Base-by-base conservation (phyloP, 306 rosid species). In the Acmispon strigosus region DNA sequence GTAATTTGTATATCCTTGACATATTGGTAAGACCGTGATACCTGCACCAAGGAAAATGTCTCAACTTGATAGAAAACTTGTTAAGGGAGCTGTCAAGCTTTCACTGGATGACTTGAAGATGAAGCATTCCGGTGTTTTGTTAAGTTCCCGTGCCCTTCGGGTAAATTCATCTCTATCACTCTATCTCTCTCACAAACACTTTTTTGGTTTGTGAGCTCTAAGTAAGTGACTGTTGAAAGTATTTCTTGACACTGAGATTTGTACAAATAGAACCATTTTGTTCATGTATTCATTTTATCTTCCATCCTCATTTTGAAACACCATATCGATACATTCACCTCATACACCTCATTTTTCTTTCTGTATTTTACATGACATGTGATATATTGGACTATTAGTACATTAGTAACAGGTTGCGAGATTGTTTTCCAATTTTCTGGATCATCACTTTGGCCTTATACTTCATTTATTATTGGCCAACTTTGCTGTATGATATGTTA, bases 41-140 rank as follows among this genome's bases (percentile, higher is more conserved):
- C 65, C 86, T 32, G 59, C 85, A 49, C 57, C 80, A 48, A 76
- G 83, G 85, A 81, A 49, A 78, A 82, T 54, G 75, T 63, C 78
- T 76, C 91, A 29, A 61, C 69, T 61, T 66, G 83, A 81, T 24
- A 63, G 79, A 76, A 91, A 77, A 62, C 92, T 94, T 80, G 74
- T 78, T 19, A 91, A 84, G 56, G 86, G 65, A 57, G 88, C 92
- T 29, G 76, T 91, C 42, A 82, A 87, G 71, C 80, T 84, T 66
- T 86, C 99, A 42, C 78, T 91, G 71, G 88, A 91, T 76, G 97
- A 91, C 82, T 77, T 94, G 86, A 94, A 90, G 85, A 86, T 73
- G 47, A 91, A 83, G 66, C 79, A 91, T 71, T 66, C 88, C 0
- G 96, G 97, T 58, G 80, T 75, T 77, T 88, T 94, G 72, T 70